Base-by-base conservation (phyloP, 371 early-diverging fungal genomes). In the Mortierella polycephala region DNA sequence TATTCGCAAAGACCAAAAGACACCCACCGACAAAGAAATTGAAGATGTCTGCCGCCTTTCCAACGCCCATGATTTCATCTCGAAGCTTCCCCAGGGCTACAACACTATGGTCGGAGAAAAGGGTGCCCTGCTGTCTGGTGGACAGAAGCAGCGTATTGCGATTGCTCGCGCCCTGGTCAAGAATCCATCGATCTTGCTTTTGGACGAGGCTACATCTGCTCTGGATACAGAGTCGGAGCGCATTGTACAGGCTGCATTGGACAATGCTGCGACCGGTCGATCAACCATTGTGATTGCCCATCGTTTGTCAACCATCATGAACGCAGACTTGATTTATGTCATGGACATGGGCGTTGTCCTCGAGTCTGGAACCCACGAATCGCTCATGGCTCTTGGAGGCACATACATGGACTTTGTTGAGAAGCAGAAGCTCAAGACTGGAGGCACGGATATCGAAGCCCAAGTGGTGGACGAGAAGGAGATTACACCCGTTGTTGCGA, bases 131-230 rank as follows among this genome's bases (percentile, higher is more conserved):
- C 81, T 96, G 56, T 92, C 93, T 59, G 96, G 97, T 54, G 97
- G 97, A 58, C 90, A 94, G 81, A 90, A 88, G 74, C 94, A 96
- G 81, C 92, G 95, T 68, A 89, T 96, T 37, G 89, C 93, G 14
- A 90, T 96, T 77, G 97, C 97, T 10, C 90, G 98, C 52, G 94
- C 97, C 14, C 83, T 98, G 70, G 88, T 98, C 79, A 89, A 90
- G 67, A 89, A 95, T 65, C 96, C 96, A 13, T 82, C 81, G 50
- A 91, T 98, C 12, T 81, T 98, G 49, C 82, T 98, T 11, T 82
- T 98, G 40, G 99, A 99, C 71, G 99, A 98, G 72, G 96, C 99
- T 1, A 98, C 99, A 3, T 92, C 94, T 9, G 96, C 97, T 1
- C 76, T 97, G 37, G 97, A 97, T 80, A 90, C 91, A 44, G 90